Evolutionary conservation across 225 moss, liverwort and hornwort genomes (phyloP).

Genomic region (Pleurozium schreberi): DNA sequence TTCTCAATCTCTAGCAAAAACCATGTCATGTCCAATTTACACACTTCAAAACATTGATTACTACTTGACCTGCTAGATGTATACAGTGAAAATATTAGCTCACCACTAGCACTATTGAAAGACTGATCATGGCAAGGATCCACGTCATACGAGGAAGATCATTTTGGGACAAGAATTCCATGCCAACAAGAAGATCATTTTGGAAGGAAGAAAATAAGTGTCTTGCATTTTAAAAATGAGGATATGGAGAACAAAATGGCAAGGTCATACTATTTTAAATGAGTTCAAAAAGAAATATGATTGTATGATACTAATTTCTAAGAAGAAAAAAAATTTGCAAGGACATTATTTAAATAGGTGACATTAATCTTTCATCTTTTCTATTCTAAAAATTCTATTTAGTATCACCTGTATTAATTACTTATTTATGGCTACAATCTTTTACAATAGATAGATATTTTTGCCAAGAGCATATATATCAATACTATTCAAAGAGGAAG

Average conservation of each 20-base stretch:
- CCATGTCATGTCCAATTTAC: too few species aligned
- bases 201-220: too few species aligned
- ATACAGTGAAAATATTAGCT: too few species aligned
- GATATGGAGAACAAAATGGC: not conserved
- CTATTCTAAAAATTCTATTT: not conserved
- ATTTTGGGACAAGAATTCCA: too few species aligned
- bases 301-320: not conserved
- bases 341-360: fast-evolving
- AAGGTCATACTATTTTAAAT: not conserved
- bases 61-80: too few species aligned
- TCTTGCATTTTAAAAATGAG: not conserved
- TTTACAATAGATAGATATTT: not conserved
- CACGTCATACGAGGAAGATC: too few species aligned
- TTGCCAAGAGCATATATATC: not conserved
- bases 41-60: too few species aligned
- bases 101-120: too few species aligned
- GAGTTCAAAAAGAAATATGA: not conserved
- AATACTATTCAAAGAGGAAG: not conserved
- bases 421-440: fast-evolving
- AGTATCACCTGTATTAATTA: not conserved
- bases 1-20: too few species aligned
- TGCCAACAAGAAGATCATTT: too few species aligned
- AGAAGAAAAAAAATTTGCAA: too few species aligned
- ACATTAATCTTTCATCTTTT: not conserved
- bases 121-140: too few species aligned